Evolutionary conservation across 2,329 filamentous ascomycete species (phyloP).

Genomic region (Cercospora zeina): DNA sequence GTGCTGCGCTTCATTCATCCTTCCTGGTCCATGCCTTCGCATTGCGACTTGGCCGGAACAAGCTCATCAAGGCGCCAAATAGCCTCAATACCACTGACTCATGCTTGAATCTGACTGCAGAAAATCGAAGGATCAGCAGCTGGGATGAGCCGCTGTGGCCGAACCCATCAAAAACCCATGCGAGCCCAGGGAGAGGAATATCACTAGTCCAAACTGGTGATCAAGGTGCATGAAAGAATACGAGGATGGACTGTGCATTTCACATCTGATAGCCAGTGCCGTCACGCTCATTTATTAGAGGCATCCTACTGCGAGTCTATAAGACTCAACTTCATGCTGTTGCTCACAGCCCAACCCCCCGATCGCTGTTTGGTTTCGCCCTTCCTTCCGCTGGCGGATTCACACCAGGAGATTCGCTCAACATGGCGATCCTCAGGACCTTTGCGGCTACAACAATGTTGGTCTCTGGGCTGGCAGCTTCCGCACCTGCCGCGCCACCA

Average conservation of each 20-base stretch:
- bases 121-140: not conserved
- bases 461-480: not conserved
- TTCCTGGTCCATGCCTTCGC: not conserved
- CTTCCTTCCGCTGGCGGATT: not conserved
- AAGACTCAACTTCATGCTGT: not conserved
- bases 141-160: not conserved
- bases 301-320: not conserved
- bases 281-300: not conserved
- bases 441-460: not conserved
- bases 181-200: too few relatives aligned
- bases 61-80: not conserved
- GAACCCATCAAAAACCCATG: not conserved
- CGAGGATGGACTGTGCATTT: not conserved
- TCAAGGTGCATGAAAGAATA: not conserved
- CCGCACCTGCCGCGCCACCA: not conserved
- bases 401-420: not conserved
- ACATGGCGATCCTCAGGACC: not conserved
- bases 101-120: slow-evolving; percentile 4
- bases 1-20: not conserved
- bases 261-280: not conserved
- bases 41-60: not conserved
- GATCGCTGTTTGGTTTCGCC: not conserved
- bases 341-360: not conserved
- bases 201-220: not conserved
- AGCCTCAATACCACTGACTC: not conserved